phyloP scores from a whole-genome alignment of 2,329 filamentous ascomycete species.

The Aspergillus ochraceoroseus region DNA sequence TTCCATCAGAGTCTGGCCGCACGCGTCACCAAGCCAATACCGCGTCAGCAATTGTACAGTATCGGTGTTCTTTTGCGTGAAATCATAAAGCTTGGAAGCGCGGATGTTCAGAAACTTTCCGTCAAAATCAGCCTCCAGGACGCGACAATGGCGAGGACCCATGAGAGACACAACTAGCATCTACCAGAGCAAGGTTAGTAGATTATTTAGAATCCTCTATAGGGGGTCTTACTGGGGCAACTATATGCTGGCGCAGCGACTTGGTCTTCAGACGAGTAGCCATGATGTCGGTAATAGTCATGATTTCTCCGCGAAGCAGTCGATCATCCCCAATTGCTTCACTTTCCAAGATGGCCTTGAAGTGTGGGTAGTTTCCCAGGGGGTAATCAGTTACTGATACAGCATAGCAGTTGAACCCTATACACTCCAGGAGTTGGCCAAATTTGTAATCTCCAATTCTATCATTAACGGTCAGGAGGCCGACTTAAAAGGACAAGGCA shows the following conservation, averaged over 20 bases:
- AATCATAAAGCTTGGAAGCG: conserved; percentile 8
- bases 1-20: conserved; percentile 6
- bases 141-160: conserved; percentile 8
- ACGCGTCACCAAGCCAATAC: conserved; percentile 12
- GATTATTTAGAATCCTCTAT: background rate
- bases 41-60: conserved; percentile 5
- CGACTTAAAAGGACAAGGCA: background rate
- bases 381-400: conserved; percentile 3
- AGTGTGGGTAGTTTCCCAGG: background rate
- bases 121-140: conserved; percentile 11
- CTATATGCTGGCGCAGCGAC: conserved; percentile 6
- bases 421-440: conserved; percentile 2
- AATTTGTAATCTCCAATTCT: conserved; percentile 8
- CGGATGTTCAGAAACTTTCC: conserved; percentile 8
- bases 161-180: conserved; percentile 12
- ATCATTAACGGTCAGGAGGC: background rate
- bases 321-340: background rate
- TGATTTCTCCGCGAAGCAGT: conserved; percentile 10
- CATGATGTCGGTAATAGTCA: conserved; percentile 12
- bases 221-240: conserved; percentile 9
- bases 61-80: conserved; percentile 5
- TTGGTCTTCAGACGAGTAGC: conserved; percentile 8
- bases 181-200: background rate
- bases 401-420: conserved; percentile 2
- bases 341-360: conserved; percentile 9